Base-by-base conservation (phyloP, 176 grass and related monocot genomes). In the Guadua angustifolia region DNA sequence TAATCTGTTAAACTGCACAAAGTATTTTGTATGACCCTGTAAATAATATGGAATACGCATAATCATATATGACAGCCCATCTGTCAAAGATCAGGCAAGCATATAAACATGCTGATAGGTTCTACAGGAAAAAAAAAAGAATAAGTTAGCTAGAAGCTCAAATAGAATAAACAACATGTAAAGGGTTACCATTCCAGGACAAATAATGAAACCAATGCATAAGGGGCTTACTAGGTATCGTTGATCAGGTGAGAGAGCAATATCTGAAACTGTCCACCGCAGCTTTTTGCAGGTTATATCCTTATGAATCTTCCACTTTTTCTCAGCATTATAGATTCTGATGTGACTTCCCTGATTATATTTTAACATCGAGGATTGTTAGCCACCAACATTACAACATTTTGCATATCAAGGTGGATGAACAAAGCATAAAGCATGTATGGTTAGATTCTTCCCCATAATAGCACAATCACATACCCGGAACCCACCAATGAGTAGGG, bases 261-360 rank as follows among this genome's bases (percentile, higher is more conserved):
- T 88, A 74, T 94, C 92, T 9, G 92, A 88, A 55, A 94, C 79
- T n/a, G 92, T 94, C 92, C 92, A 94, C 49, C 61, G 69, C 64
- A 94, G 88, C 75, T 71, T 83, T 79, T 42, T 81, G 75, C 88
- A 89, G 82, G 69, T 91, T 46, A 94, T 91, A 53, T 94, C 83
- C 40, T 94, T 94, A 24, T 84, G 69, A 66, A 94, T 78, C 63
- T 87, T 88, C 93, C 90, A 95, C n/a, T 63, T 69, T 4, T 87
- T 85, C n/a, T 90, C 86, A 45, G 88, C 90, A 55, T 92, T 78
- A 32, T 91, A 95, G 71, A 95, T 74, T 75, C 82, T 81, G 82
- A 95, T 95, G 9, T 47, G 90, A 52, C 90, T 89, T 44, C 93
- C 88, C 93, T 95, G 79, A 73, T 85, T 88, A 83, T 32, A 78